Evolutionary conservation across 257 asterid genomes (phyloP).

Genomic region (Plantago major): DNA sequence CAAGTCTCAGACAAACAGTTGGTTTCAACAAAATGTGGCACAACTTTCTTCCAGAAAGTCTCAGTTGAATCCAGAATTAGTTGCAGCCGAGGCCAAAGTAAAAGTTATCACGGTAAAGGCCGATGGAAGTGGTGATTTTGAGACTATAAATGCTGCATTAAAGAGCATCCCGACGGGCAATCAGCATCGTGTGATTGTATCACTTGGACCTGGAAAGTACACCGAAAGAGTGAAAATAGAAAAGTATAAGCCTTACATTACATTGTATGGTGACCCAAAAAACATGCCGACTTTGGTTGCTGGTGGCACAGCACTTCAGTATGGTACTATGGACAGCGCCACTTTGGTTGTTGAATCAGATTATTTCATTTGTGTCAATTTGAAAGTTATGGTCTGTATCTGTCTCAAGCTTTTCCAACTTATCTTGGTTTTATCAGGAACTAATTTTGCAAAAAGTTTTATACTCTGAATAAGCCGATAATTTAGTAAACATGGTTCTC

Average conservation of each 20-base stretch:
- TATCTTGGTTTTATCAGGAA: neutral
- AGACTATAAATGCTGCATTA: too few species aligned
- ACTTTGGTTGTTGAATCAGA: slow-evolving; percentile 49
- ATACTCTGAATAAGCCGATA: neutral
- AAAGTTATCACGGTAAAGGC: too few species aligned
- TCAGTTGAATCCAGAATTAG: too few species aligned
- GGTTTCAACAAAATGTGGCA: too few species aligned
- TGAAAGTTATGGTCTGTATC: slow-evolving; percentile 51
- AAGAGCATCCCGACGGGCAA: too few species aligned
- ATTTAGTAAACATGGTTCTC: neutral
- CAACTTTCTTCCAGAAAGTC: too few species aligned
- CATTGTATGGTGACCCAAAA: slow-evolving; percentile 54
- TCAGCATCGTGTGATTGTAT: slow-evolving; percentile 35
- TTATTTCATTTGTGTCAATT: slow-evolving; percentile 51
- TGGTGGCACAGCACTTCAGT: slow-evolving; percentile 48
- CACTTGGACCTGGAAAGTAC: slow-evolving; percentile 66
- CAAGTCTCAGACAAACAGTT: too few species aligned
- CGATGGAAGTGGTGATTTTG: too few species aligned
- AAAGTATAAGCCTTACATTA: slow-evolving; percentile 36
- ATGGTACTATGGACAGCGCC: slow-evolving; percentile 54
- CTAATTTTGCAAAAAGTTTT: neutral
- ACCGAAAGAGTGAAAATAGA: slow-evolving; percentile 48
- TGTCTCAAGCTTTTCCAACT: neutral
- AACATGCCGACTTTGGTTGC: slow-evolving; percentile 35
- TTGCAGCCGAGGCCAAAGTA: too few species aligned